Evolutionary conservation across 345 rosid species (phyloP).

Genomic region (Corymbia maculata): DNA sequence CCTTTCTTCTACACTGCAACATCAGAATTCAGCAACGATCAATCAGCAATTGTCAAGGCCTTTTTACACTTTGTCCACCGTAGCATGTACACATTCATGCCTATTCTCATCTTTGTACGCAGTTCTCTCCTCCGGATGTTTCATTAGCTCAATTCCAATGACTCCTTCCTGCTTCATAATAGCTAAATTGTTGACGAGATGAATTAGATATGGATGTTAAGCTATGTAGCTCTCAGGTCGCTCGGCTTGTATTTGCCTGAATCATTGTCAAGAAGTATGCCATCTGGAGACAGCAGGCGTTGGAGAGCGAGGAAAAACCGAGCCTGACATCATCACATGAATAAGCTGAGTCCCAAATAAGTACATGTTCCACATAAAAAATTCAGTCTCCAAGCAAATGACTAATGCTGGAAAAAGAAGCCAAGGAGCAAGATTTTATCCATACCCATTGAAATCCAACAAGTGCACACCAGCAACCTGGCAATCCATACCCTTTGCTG

Average conservation of each 20-base stretch:
- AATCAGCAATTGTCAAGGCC: not conserved
- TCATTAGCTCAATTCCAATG: not conserved
- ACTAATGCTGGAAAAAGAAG: not conserved
- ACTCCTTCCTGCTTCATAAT: not conserved
- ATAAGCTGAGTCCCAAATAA: not conserved
- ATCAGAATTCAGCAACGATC: not conserved
- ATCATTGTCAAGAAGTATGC: constrained; percentile 31
- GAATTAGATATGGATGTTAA: not conserved
- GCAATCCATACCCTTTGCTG: constrained; percentile 34
- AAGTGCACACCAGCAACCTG: constrained; percentile 41
- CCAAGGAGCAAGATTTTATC: not conserved
- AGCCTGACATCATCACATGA: constrained; percentile 17
- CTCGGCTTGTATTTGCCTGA: not conserved
- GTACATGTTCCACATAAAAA: not conserved
- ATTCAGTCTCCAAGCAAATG: not conserved
- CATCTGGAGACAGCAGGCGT: constrained; percentile 37
- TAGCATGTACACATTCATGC: not conserved
- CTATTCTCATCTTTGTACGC: not conserved
- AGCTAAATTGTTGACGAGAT: not conserved
- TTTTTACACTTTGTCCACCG: not conserved
- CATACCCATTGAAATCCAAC: constrained; percentile 51
- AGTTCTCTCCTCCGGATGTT: too few species aligned
- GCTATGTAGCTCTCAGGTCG: not conserved
- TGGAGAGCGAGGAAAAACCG: constrained; percentile 27
- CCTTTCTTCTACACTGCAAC: too few species aligned